Conservation (phyloP, 1,284 basidiomycete species). For the Marasmius tenuissimus region DNA sequence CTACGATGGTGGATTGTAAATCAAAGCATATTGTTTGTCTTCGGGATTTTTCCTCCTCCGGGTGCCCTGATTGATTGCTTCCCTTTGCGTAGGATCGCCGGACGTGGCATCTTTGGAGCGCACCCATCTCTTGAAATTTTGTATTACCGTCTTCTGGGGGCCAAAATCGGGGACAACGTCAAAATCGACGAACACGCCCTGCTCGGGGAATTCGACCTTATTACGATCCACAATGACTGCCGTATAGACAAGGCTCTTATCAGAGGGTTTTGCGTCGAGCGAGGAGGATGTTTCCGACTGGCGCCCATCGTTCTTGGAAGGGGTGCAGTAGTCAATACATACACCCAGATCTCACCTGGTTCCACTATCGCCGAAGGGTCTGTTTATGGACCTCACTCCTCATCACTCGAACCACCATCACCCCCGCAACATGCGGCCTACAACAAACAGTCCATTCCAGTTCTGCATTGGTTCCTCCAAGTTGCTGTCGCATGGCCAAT, state of each 20-base stretch:
- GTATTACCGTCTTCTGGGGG: slow-evolving; percentile 45
- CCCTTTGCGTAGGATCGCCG: slow-evolving; percentile 26
- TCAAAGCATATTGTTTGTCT: slow-evolving; percentile 31
- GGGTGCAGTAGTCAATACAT: slow-evolving; percentile 40
- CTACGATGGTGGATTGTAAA: slow-evolving; percentile 50
- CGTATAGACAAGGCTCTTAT: slow-evolving; percentile 38
- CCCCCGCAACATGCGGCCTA: slow-evolving; percentile 35
- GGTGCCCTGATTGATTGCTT: background rate
- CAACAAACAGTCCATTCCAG: slow-evolving; percentile 31
- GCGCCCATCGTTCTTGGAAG: slow-evolving; percentile 37
- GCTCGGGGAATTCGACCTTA: slow-evolving; percentile 42
- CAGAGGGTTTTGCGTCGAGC: slow-evolving; percentile 44
- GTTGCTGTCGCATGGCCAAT: slow-evolving; percentile 38
- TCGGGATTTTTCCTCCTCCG: background rate
- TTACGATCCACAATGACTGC: slow-evolving; percentile 40
- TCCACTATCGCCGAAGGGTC: slow-evolving; percentile 32
- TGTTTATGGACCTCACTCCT: slow-evolving; percentile 46
- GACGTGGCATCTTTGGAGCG: slow-evolving; percentile 40
- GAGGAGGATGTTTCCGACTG: slow-evolving; percentile 41
- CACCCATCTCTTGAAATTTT: slow-evolving; percentile 35
- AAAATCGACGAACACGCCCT: slow-evolving; percentile 33
- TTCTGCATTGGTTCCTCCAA: slow-evolving; percentile 32
- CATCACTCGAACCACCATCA: slow-evolving; percentile 38
- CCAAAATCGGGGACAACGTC: slow-evolving; percentile 40
- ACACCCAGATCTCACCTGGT: slow-evolving; percentile 42